These are phyloP conservation scores for Wickerhamomyces chambardii DNA, from an alignment of 805 yeast genomes.

Conservation along the genomic window DNA sequence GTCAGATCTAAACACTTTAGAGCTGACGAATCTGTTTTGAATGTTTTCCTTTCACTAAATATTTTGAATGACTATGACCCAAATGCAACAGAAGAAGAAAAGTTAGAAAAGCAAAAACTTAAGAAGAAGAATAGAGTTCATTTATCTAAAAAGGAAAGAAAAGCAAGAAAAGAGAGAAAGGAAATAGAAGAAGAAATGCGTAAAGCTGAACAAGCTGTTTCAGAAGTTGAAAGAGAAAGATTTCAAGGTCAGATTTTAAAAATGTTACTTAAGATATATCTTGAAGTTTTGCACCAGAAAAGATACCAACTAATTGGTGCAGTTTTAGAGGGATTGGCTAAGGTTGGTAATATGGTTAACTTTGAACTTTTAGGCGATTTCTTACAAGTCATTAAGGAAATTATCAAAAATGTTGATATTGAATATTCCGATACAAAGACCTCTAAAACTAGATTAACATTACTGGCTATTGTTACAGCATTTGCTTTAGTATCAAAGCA, in stretches of 20 bases:
- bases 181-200: slow-evolving; percentile 85
- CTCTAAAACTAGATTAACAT: slow-evolving; percentile 53
- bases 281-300: slow-evolving; percentile 63
- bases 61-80: slow-evolving; percentile 70
- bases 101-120: slow-evolving; percentile 36
- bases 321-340: slow-evolving; percentile 85
- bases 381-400: slow-evolving; percentile 80
- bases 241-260: slow-evolving; percentile 81
- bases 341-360: slow-evolving; percentile 87
- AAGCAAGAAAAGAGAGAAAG: slow-evolving; percentile 78
- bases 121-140: slow-evolving; percentile 87
- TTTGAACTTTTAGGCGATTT: slow-evolving; percentile 90
- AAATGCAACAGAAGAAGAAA: slow-evolving; percentile 37
- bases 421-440: slow-evolving; percentile 29
- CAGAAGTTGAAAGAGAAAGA: slow-evolving; percentile 79
- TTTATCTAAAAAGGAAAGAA: slow-evolving; percentile 82
- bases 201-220: slow-evolving; percentile 79
- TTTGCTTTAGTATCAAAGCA: slow-evolving; percentile 79
- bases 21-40: slow-evolving; percentile 77
- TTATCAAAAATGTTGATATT: slow-evolving; percentile 41
- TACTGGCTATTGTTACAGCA: slow-evolving; percentile 83
- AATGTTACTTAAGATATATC: slow-evolving; percentile 59
- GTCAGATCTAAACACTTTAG: slow-evolving; percentile 65
- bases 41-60: slow-evolving; percentile 59
- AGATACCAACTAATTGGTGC: slow-evolving; percentile 69